Evolutionary conservation across 768 basidiomycete genomes (phyloP).

Genomic region (Coprinopsis sp.): DNA sequence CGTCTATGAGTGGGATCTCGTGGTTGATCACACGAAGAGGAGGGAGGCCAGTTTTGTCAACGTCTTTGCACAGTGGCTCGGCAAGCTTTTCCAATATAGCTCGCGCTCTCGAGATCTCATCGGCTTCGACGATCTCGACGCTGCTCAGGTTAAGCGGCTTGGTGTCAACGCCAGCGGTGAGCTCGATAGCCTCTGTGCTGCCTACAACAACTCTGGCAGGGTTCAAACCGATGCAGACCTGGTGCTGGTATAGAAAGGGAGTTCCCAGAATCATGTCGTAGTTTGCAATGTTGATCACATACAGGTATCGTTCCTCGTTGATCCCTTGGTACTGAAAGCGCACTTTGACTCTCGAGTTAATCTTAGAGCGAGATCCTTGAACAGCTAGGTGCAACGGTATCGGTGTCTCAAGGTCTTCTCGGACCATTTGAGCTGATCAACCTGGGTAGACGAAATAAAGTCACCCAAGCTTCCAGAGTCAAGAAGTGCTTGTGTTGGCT

Average conservation of each 20-base stretch:
- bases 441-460: conserved; percentile 33
- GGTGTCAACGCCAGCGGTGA: conserved; percentile 11
- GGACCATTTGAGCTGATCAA: conserved; percentile 31
- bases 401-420: conserved; percentile 23
- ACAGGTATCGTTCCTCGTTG: conserved; percentile 24
- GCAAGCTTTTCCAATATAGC: not conserved
- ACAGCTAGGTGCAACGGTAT: conserved; percentile 35
- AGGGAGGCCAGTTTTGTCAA: not conserved
- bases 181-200: conserved; percentile 10
- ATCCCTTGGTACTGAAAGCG: conserved; percentile 32
- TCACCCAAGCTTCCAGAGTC: conserved; percentile 38
- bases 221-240: conserved; percentile 22
- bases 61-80: not conserved
- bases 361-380: conserved; percentile 34
- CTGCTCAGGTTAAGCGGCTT: not conserved
- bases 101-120: not conserved
- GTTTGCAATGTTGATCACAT: conserved; percentile 35
- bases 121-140: not conserved
- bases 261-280: conserved; percentile 41
- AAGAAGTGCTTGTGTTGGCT: conserved; percentile 28
- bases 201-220: conserved; percentile 25
- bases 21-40: not conserved
- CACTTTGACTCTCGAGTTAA: conserved; percentile 24
- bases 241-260: conserved; percentile 33
- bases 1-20: too few relatives aligned